Percentiles rank a stretch among this genome's conserved stretches.
Evolutionary conservation across 208 protist genomes (phyloP).

Genomic region (Zelonia costaricensis): DNA sequence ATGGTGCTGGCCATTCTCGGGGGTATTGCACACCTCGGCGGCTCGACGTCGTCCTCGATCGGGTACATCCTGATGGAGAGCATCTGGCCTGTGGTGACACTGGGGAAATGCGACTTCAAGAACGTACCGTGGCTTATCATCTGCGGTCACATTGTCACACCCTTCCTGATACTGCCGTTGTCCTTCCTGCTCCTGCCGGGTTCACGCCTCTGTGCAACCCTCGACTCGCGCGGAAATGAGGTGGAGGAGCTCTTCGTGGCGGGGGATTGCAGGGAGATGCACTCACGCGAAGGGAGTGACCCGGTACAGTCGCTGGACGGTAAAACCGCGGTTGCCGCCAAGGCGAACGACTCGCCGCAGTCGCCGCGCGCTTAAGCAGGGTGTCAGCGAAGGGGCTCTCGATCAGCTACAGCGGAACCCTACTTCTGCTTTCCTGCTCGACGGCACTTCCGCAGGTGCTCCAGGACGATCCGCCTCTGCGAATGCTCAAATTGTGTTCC

Average conservation of each 20-base stretch:
- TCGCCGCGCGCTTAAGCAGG: no score
- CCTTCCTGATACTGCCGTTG: constrained; percentile 35
- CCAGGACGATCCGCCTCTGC: no score
- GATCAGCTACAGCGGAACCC: no score
- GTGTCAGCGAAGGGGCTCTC: no score
- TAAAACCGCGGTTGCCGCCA: no score
- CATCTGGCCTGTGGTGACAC: constrained; percentile 43
- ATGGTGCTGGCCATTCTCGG: constrained; percentile 82
- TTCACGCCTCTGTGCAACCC: background rate
- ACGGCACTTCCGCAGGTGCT: no score
- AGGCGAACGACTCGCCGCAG: no score
- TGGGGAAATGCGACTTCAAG: constrained; percentile 61
- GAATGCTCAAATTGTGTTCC: no score
- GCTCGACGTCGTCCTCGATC: constrained; percentile 35
- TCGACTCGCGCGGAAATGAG: background rate
- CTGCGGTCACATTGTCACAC: constrained; percentile 15
- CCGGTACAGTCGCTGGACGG: no score
- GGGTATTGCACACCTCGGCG: constrained; percentile 72
- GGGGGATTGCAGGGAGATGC: background rate
- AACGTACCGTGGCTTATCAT: constrained; percentile 27
- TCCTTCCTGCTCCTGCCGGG: constrained; percentile 59
- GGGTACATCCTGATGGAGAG: constrained; percentile 58
- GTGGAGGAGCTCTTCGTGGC: background rate
- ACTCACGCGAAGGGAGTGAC: no score
- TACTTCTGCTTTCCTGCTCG: no score